phyloP scores from a whole-genome alignment of 192 early-diverging fungal genomes.

The Coemansia sp. region DNA sequence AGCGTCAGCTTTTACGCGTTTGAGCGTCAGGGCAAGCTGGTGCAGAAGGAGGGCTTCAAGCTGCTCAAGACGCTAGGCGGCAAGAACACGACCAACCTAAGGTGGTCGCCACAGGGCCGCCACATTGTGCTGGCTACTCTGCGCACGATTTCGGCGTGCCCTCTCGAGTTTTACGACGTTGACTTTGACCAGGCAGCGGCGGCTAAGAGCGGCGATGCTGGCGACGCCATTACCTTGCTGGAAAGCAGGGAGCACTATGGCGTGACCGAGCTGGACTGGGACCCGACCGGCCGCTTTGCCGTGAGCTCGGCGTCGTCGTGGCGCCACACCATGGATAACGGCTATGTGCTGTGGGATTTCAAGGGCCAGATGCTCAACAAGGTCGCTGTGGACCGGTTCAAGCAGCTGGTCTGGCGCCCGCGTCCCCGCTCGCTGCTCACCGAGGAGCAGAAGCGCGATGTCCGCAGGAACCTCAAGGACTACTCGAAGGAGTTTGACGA shows the following conservation, averaged over 20 bases:
- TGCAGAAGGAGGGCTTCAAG: slow-evolving; percentile 70
- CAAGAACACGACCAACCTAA: slow-evolving; percentile 81
- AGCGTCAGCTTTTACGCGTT: slow-evolving; percentile 86
- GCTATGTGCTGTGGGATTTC: slow-evolving; percentile 92
- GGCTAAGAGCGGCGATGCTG: slow-evolving; percentile 58
- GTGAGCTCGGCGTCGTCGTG: slow-evolving; percentile 83
- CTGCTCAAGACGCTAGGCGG: slow-evolving; percentile 82
- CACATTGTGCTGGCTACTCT: slow-evolving; percentile 88
- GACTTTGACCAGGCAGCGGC: slow-evolving; percentile 71
- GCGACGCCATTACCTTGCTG: slow-evolving; percentile 69
- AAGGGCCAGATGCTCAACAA: slow-evolving; percentile 81
- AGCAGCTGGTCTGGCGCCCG: slow-evolving; percentile 96
- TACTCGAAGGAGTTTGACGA: slow-evolving; percentile 90
- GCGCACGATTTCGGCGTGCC: slow-evolving; percentile 70
- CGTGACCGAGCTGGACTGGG: slow-evolving; percentile 97
- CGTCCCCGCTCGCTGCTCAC: slow-evolving; percentile 83
- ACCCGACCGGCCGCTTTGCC: slow-evolving; percentile 97
- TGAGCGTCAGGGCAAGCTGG: slow-evolving; percentile 70
- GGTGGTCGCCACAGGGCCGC: slow-evolving; percentile 97
- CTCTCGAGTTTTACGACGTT: slow-evolving; percentile 93
- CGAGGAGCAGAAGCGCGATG: slow-evolving; percentile 78
- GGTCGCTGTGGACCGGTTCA: slow-evolving; percentile 78
- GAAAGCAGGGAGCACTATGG: slow-evolving; percentile 89
- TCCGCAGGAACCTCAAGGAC: slow-evolving; percentile 91
- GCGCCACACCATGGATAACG: slow-evolving; percentile 87